Evolutionary conservation across 129 eudicot genomes (phyloP), one percentile per base, ranked within the genome.

Genomic region (Gnaphalium uliginosum): DNA sequence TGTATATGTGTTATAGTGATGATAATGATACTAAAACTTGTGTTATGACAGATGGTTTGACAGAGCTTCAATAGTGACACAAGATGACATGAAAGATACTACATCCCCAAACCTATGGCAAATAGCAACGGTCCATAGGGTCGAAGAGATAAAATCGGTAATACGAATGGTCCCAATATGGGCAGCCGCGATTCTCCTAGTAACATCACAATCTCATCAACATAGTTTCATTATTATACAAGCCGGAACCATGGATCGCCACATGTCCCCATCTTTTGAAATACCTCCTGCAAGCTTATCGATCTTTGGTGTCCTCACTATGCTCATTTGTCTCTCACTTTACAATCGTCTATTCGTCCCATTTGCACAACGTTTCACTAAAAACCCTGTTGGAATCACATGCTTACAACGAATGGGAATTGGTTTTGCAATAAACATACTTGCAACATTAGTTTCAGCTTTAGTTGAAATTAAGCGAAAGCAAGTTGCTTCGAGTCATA

Each of bases 231-330:
- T 86, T 26, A 80, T 90, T 78, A 81, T 79, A 37, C 98, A 93
- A 81, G 98, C 98, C 18, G 89, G 98, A n/a, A 86, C 80, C 81
- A 93, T 93, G 98, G 79, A 93, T 70, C 89, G 98, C 1, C 97
- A 90, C 81, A 73, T 93, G 35, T 85, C 97, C 4, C 84, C 85
- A 14, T 85, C 97, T 3, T 93, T 93, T 8, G 79, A 90, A 79
- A 93, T 93, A 8, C 98, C 98, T 54, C 97, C 98, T 0, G 97
- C 97, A 17, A 86, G 83, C 59, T 8, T 93, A 72, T 76, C 96
- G 0, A 77, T 93, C 66, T 93, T 93, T 59, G 60, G 89, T 32
- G 76, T 85, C 27, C 72, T 88, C 30, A 88, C 96, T 0, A 78
- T 90, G 81, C 83, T 93, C 32, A 32, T 79, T 3, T 82, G 91